phyloP scores from a whole-genome alignment of 371 early-diverging fungal genomes.

The Syncephalis fuscata region DNA sequence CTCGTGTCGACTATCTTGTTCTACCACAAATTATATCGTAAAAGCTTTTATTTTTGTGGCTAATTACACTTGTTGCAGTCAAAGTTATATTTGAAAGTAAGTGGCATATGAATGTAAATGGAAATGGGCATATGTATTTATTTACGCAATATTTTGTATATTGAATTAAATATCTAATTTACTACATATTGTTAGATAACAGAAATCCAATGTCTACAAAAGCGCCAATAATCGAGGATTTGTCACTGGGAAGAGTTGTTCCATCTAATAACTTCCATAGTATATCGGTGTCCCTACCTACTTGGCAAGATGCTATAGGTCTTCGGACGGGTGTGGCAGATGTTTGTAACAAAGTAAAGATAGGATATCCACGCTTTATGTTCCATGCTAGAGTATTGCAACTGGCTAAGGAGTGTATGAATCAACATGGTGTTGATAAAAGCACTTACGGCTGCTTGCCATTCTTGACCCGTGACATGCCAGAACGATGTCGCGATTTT shows the following conservation, averaged over 20 bases:
- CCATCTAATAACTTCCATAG: constrained; percentile 67
- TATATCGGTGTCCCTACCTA: constrained; percentile 85
- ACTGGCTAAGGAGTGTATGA: not conserved
- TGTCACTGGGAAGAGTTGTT: constrained; percentile 9
- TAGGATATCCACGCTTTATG: constrained; percentile 92
- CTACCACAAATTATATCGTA: no score
- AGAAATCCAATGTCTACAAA: no score
- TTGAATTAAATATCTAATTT: no score
- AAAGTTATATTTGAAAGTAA: no score
- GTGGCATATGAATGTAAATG: no score
- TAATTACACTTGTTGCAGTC: no score
- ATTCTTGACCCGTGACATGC: constrained; percentile 40
- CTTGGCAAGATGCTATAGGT: constrained; percentile 74
- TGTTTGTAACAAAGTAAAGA: constrained; percentile 49
- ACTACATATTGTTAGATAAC: no score
- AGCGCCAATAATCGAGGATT: no score
- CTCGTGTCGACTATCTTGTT: no score
- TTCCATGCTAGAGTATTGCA: constrained; percentile 17
- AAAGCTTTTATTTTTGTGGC: no score
- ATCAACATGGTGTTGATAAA: not conserved
- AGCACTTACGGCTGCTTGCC: not conserved
- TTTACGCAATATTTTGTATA: no score
- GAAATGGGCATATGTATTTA: no score
- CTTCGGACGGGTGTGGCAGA: constrained; percentile 75
- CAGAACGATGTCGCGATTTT: constrained; percentile 49